Evolutionary conservation across 78 protist genomes (phyloP), one percentile per base, ranked within the genome.

Genomic region (Dictyostelium discoideum): DNA sequence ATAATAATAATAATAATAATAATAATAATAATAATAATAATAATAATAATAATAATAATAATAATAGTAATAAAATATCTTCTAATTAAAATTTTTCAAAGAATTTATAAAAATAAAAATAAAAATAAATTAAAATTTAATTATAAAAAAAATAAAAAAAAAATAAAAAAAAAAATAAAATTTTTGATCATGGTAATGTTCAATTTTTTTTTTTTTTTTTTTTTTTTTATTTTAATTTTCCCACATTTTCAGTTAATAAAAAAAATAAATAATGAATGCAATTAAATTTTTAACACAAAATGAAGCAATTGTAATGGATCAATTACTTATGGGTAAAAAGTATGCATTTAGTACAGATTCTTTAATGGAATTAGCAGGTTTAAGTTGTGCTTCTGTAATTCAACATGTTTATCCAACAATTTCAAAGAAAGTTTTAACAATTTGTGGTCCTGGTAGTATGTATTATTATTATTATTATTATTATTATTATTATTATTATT

Each of bases 301-400:
- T 54, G 96, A 93, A 73, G 37, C 96, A 8, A 79, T 80, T 40
- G 26, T 26, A 26, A 63, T 93, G 79, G 96, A 93, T 87, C 88
- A 77, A 10, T 39, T 83, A 40, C 57, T 93, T 3, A 72, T 93
- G 94, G 94, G 94, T 20, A 14, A 32, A 48, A 76, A 78, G 18
- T 83, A 83, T 82, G 85, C 87, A 14, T 86, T 83, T 77, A n/a
- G 88, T 24, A 50, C 63, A 16, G 97, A 96, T 18, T 96, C 97
- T 24, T 79, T 98, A 11, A 97, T 97, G 98, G 99, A 98, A 85
- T 84, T 84, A 26, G 89, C 92, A 40, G 93, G 96, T 40, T 48
- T 84, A 13, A 40, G 84, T 78, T 88, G 69, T 37, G 69, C 96
- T 26, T 63, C 54, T 20, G 3, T 85, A 24, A 44, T 95, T 24